Evolutionary conservation across 345 rosid genomes (phyloP).

Genomic region (Psidium friedrichsthalianum): DNA sequence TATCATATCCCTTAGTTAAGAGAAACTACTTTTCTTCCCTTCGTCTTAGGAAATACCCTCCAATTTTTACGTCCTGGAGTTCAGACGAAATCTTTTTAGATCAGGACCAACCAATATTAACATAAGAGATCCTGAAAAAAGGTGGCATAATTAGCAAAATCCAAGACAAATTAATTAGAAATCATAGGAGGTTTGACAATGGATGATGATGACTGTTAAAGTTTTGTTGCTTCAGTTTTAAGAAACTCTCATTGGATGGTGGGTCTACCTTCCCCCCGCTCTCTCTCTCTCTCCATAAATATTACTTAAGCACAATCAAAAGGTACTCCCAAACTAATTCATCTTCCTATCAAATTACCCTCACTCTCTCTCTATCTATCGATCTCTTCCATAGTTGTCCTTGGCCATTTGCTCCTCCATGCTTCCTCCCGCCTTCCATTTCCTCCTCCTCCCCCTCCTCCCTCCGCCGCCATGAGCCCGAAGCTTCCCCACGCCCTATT

Average conservation of each 20-base stretch:
- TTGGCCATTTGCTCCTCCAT: neutral
- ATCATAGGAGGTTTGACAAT: conserved; percentile 4
- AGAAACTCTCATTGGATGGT: conserved; percentile 37
- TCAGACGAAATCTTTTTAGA: too few species aligned
- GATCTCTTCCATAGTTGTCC: neutral
- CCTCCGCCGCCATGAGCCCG: conserved; percentile 37
- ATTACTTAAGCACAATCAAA: conserved; percentile 11
- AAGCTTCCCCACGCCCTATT: conserved; percentile 26
- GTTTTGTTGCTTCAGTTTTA: conserved; percentile 36
- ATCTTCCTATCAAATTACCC: conserved; percentile 1
- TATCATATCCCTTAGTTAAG: too few species aligned
- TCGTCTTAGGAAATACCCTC: too few species aligned
- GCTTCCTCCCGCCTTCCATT: conserved; percentile 1
- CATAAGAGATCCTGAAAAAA: neutral
- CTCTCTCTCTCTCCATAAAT: conserved; percentile 3
- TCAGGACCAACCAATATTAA: neutral
- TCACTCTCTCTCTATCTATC: neutral
- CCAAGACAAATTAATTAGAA: neutral
- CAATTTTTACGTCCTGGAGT: too few species aligned
- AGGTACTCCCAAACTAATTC: conserved; percentile 8
- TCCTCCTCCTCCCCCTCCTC: neutral
- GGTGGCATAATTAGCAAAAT: neutral
- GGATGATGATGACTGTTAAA: neutral
- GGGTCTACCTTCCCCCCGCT: conserved; percentile 13
- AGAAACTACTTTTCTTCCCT: too few species aligned